Conservation (phyloP, 192 early-diverging fungal genomes). For the Backusella parvicylindrica region DNA sequence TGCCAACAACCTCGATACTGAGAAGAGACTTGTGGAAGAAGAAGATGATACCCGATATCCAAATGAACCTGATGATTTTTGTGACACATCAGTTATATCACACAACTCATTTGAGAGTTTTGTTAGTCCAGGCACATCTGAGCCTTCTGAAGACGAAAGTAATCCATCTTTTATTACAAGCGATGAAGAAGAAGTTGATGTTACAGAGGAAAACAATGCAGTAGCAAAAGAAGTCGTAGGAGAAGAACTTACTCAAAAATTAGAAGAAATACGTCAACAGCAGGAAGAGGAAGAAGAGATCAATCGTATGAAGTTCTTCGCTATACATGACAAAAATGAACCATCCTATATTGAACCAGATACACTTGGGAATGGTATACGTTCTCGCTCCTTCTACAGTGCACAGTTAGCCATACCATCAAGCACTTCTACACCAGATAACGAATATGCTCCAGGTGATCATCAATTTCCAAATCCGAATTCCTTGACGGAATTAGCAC, state of each 20-base stretch:
- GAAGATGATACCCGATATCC: conserved; percentile 4
- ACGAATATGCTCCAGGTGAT: background rate
- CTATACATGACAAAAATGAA: background rate
- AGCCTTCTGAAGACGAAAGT: conserved; percentile 14
- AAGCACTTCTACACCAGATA: background rate
- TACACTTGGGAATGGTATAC: background rate
- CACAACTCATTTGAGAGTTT: conserved; percentile 33
- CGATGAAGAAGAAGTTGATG: conserved; percentile 4
- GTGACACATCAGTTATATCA: background rate
- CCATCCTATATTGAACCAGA: background rate
- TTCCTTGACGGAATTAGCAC: background rate
- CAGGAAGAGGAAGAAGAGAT: conserved; percentile 36
- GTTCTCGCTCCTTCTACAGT: background rate
- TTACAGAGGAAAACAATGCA: background rate
- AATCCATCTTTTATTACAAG: background rate
- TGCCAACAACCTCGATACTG: background rate
- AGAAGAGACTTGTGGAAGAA: background rate
- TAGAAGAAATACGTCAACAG: conserved; percentile 20
- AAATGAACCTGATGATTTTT: background rate
- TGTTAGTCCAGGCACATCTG: conserved; percentile 28
- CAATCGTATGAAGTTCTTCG: conserved; percentile 20
- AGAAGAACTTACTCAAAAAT: background rate
- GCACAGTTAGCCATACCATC: background rate
- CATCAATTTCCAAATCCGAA: background rate
- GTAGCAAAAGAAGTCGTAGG: background rate